Evolutionary conservation across 345 rosid genomes (phyloP).

Genomic region (Gynandropsis gynandra): DNA sequence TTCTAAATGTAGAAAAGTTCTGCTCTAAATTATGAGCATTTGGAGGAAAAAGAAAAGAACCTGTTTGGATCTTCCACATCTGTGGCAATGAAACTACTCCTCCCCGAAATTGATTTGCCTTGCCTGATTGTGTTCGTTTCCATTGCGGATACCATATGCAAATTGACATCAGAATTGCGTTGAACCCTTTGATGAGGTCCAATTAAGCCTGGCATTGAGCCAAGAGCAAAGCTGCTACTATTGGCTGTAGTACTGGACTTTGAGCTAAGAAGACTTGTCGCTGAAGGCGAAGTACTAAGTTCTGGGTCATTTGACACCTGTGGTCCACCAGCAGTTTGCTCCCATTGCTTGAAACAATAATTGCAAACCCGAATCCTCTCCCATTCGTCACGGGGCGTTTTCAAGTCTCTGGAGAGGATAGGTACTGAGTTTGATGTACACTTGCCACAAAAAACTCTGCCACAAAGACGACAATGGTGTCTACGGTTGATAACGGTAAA

Average conservation of each 20-base stretch:
- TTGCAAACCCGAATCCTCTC: conserved; percentile 85
- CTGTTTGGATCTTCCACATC: conserved; percentile 48
- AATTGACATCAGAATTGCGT: conserved; percentile 38
- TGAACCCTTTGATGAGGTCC: conserved; percentile 49
- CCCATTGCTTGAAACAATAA: conserved; percentile 85
- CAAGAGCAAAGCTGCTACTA: conserved; percentile 49
- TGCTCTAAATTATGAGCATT: conserved; percentile 1
- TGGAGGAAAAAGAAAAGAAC: conserved; percentile 27
- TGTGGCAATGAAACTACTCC: conserved; percentile 28
- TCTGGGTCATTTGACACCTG: conserved; percentile 37
- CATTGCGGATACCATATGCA: conserved; percentile 36
- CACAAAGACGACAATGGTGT: conserved; percentile 93
- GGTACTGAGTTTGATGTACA: conserved; percentile 82
- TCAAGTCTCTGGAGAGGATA: conserved; percentile 37
- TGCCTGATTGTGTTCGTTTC: conserved; percentile 39
- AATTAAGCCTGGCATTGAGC: conserved; percentile 43
- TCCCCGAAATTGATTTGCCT: conserved; percentile 32
- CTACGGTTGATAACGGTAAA: conserved; percentile 67
- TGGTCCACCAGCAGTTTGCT: conserved; percentile 53
- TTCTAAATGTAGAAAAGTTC: too few relatives aligned
- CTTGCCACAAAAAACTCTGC: conserved; percentile 86
- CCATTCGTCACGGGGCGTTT: conserved; percentile 45
- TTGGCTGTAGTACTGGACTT: conserved; percentile 50
- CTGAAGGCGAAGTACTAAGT: conserved; percentile 51
- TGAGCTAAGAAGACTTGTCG: conserved; percentile 55